phyloP scores from a whole-genome alignment of 2,329 filamentous ascomycete genomes.

The Cladophialophora psammophila region DNA sequence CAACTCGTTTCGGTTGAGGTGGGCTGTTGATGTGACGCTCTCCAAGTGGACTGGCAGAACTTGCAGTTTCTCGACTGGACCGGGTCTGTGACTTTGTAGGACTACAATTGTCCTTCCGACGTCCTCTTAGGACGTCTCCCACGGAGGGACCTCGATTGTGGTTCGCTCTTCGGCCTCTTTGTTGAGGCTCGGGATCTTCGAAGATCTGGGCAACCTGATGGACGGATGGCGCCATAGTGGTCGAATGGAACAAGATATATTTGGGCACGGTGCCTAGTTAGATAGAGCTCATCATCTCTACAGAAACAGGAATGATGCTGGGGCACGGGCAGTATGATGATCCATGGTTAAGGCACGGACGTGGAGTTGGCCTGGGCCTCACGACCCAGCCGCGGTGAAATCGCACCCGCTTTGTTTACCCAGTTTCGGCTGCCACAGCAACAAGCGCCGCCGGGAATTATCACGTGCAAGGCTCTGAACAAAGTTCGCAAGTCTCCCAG shows the following conservation, averaged over 20 bases:
- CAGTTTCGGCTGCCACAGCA: slow-evolving; percentile 19
- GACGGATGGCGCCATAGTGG: slow-evolving; percentile 37
- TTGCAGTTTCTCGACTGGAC: slow-evolving; percentile 9
- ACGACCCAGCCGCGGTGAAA: neutral
- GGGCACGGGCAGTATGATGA: slow-evolving; percentile 24
- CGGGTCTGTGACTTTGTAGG: slow-evolving; percentile 24
- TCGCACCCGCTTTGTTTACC: slow-evolving; percentile 9
- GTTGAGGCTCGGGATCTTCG: slow-evolving; percentile 39
- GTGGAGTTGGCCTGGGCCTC: neutral
- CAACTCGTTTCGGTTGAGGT: slow-evolving; percentile 37
- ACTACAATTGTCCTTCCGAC: slow-evolving; percentile 34
- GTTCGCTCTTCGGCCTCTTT: slow-evolving; percentile 28
- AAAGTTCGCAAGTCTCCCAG: too few relatives aligned
- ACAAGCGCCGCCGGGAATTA: neutral
- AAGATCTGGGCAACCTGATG: slow-evolving; percentile 40
- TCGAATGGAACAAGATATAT: slow-evolving; percentile 26
- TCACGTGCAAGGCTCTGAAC: neutral
- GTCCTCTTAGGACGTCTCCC: slow-evolving; percentile 35
- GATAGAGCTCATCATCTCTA: slow-evolving; percentile 31
- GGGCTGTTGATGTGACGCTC: slow-evolving; percentile 43
- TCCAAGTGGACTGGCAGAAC: slow-evolving; percentile 36
- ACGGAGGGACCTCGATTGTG: slow-evolving; percentile 36
- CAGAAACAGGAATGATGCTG: slow-evolving; percentile 13
- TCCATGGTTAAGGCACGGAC: slow-evolving; percentile 18
- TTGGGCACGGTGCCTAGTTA: slow-evolving; percentile 33